Evolutionary conservation across 2,329 filamentous ascomycete species (phyloP), one percentile per base, ranked within the genome.

Genomic region (Aureobasidium subglaciale): DNA sequence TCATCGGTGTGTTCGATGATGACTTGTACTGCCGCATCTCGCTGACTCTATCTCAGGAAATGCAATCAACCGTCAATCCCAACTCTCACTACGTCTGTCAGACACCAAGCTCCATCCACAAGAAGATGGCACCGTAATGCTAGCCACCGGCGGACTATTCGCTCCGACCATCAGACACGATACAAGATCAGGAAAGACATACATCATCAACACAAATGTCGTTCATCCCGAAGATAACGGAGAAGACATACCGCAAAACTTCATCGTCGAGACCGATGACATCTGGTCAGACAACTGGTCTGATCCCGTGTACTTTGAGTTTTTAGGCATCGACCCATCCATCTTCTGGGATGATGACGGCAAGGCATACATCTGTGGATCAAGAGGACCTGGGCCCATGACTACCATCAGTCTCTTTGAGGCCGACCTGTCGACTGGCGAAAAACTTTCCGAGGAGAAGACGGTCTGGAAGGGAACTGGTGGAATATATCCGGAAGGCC

Each of bases 271-370:
- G 8, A 40, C 46, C 22, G 34, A 29, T 13, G 34, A 40, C n/a
- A 40, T 52, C 10, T 52, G 34, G 34, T 52, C 32, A n/a, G 46
- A 40, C 34, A 30, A 29, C 0, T 82, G 79, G 78, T 72, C 71
- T 1, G 68, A 78, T 50, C 73, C 78, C 0, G 61, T 76, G 0
- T 71, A 75, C 54, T 80, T 79, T 61, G 69, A 75, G 22, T 60
- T 61, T 32, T 38, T 48, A 18, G 77, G 76, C 1, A 79, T 79
- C 52, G 81, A 84, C 53, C 76, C 79, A 0, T 75, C 73, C 24
- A 73, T 76, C 7, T 79, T 80, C 61, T 83, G 79, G 76, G 77
- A 83, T 46, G 73, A 74, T 0, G 75, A 82, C 46, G 80, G 79
- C 1, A 77, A 72, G 58, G 69, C 74, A 0, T 83, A 81, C 57